Conservation (phyloP, 306 rosid genomes). For the Abrus precatorius region DNA sequence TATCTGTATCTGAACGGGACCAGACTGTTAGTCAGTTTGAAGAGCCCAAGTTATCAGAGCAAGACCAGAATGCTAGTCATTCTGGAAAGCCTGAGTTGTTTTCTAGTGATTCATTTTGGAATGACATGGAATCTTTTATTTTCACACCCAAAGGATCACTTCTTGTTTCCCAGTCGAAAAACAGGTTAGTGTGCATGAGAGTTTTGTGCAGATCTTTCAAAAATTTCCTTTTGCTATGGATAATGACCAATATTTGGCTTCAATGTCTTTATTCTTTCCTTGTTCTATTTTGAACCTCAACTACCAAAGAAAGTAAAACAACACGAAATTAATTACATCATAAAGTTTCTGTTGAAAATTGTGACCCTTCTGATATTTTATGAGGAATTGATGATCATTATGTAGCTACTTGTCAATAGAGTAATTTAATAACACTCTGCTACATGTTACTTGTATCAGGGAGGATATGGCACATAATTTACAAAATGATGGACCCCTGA, state of each 20-base stretch:
- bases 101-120: conserved; percentile 74
- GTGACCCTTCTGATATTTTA: conserved; percentile 1
- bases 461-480: conserved; percentile 68
- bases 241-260: conserved; percentile 4
- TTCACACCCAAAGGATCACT: conserved; percentile 63
- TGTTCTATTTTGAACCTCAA: conserved; percentile 34
- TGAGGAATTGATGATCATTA: conserved; percentile 1
- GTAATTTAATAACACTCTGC: conserved; percentile 32
- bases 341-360: conserved; percentile 11
- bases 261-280: neutral
- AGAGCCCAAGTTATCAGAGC: conserved; percentile 50
- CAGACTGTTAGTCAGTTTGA: conserved; percentile 33
- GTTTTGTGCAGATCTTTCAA: conserved; percentile 9
- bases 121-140: conserved; percentile 70
- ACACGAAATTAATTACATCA: conserved; percentile 19
- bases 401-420: conserved; percentile 21
- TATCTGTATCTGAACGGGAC: conserved; percentile 55
- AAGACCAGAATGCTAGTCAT: conserved; percentile 42
- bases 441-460: conserved; percentile 60
- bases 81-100: conserved; percentile 60
- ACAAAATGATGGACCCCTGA: conserved; percentile 63
- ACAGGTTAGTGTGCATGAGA: conserved; percentile 67
- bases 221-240: conserved; percentile 8
- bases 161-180: conserved; percentile 68
- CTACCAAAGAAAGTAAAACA: conserved; percentile 10